Percentiles rank a stretch among this genome's conserved stretches.
Conservation (phyloP, 75 land plant genomes). For the Ceratopteris richardii region DNA sequence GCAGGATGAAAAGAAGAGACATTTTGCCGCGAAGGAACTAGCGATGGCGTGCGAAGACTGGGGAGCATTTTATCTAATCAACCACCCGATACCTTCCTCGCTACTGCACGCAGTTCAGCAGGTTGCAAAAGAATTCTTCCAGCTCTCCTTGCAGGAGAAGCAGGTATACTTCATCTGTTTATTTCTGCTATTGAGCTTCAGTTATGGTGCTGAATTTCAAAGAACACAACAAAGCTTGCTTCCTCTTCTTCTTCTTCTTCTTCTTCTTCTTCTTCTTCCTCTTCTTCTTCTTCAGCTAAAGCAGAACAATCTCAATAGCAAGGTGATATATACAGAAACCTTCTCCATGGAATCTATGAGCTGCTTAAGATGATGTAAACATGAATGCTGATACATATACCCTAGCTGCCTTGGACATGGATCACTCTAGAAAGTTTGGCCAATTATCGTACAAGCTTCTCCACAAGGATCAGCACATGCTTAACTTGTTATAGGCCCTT, state of each 20-base stretch:
- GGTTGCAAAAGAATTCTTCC: conserved; percentile 51
- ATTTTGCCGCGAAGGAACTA: conserved; percentile 21
- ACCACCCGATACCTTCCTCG: conserved; percentile 15
- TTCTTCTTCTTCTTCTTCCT: too few relatives aligned
- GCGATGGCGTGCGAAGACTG: conserved; percentile 35
- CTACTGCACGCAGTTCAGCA: conserved; percentile 18
- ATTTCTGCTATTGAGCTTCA: background rate
- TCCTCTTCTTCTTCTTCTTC: background rate
- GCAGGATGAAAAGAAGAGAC: conserved; percentile 7
- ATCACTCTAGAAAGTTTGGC: too few relatives aligned
- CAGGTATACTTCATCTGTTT: background rate
- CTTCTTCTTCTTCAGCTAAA: too few relatives aligned
- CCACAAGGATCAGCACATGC: too few relatives aligned
- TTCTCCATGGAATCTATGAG: too few relatives aligned
- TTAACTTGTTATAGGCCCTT: too few relatives aligned
- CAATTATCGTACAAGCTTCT: too few relatives aligned
- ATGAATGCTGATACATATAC: too few relatives aligned
- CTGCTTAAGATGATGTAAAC: too few relatives aligned
- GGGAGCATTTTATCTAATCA: conserved; percentile 52
- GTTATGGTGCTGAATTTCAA: background rate
- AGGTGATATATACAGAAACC: too few relatives aligned
- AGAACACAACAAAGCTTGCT: background rate
- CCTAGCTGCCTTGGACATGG: too few relatives aligned
- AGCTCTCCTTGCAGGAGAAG: conserved; percentile 51
- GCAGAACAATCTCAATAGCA: too few relatives aligned